Evolutionary conservation across 345 rosid genomes (phyloP), one percentile per base, ranked within the genome.

Genomic region (Clarkia xantiana): DNA sequence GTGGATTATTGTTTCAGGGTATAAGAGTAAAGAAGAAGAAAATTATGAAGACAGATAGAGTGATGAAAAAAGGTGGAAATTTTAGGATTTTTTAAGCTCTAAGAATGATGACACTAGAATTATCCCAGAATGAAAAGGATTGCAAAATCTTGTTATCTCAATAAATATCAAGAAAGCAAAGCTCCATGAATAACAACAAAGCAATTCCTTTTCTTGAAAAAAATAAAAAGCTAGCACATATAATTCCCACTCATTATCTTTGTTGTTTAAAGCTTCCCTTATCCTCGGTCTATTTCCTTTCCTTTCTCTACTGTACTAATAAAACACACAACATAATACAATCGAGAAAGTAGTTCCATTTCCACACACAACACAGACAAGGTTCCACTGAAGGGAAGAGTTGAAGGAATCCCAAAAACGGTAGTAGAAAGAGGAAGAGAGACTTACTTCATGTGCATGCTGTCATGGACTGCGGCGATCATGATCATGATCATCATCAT

Each of bases 221-320:
- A 23, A 48, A 57, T n/a, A 42, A 34, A 76, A 76, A 74, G 76
- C 66, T 60, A 68, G 63, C 84, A 82, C 84, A 60, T 78, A 79
- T 81, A 84, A 81, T 80, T 84, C 78, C 76, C 76, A 69, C 82
- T 79, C 91, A 76, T 81, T 76, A 78, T 77, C 77, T 67, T 81
- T 72, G 81, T 75, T 82, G 71, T 80, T 76, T 77, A 71, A 82
- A 60, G 75, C 49, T 45, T 68, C 56, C 58, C 69, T 44, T 45
- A 43, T 43, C 62, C 17, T 50, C 55, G 10, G 51, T 40, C 57
- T 41, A 52, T n/a, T n/a, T 45, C 2, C 14, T 3, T 9, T 29
- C 25, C 44, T 14, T 58, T 42, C 56, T 52, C 44, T 19, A 38
- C 47, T 47, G 38, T 61, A 15, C 47, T 45, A 55, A 25, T 58